Evolutionary conservation across 768 basidiomycete species (phyloP).

Genomic region (Podaxis mareebaensis): DNA sequence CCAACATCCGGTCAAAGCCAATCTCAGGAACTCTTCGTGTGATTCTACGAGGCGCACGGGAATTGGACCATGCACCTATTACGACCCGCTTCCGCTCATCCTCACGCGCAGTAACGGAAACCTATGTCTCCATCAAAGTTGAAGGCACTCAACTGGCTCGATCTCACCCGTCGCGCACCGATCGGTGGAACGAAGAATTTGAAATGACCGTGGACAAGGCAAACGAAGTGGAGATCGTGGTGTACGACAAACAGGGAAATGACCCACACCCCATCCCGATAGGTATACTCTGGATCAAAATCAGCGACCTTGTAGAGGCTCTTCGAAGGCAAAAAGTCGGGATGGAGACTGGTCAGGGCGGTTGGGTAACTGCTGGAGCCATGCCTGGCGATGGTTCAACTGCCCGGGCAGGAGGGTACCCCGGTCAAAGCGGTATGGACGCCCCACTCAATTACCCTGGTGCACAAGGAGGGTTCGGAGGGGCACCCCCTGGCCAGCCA

Average conservation of each 20-base stretch:
- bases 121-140: slow-evolving; percentile 91
- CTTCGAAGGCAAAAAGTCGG: slow-evolving; percentile 89
- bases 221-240: slow-evolving; percentile 95
- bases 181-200: slow-evolving; percentile 98
- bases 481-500: slow-evolving; percentile 33
- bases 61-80: slow-evolving; percentile 92
- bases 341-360: slow-evolving; percentile 81
- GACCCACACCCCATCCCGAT: slow-evolving; percentile 85
- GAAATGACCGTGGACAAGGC: slow-evolving; percentile 97
- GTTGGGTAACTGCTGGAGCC: slow-evolving; percentile 95
- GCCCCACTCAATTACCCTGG: slow-evolving; percentile 48
- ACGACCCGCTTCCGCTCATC: slow-evolving; percentile 68
- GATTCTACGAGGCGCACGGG: slow-evolving; percentile 85
- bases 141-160: slow-evolving; percentile 93
- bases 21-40: slow-evolving; percentile 91
- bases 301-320: slow-evolving; percentile 93
- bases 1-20: slow-evolving; percentile 90
- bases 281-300: slow-evolving; percentile 92
- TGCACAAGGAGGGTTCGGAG: slow-evolving; percentile 32
- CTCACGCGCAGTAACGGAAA: slow-evolving; percentile 80
- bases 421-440: slow-evolving; percentile 44
- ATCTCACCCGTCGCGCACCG: slow-evolving; percentile 90
- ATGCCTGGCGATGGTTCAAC: slow-evolving; percentile 66
- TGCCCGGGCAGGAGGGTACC: slow-evolving; percentile 15
- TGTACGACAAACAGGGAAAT: slow-evolving; percentile 89